Evolutionary conservation across 805 yeast genomes (phyloP), one percentile per base, ranked within the genome.

Genomic region (Candida montana): DNA sequence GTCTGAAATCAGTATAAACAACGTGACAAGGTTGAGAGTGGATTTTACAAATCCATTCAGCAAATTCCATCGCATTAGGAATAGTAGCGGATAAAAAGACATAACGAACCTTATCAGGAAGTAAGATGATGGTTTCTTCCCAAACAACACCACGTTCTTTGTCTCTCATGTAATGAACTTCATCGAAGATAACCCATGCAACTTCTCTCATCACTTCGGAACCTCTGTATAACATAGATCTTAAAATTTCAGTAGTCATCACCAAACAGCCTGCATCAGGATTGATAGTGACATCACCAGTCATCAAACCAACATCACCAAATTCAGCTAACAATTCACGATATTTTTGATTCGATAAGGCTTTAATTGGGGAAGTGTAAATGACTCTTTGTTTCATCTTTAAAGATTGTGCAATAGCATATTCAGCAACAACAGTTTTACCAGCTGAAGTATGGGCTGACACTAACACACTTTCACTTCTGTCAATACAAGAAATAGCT

Each of bases 361-460:
- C 96, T 58, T 88, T 88, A 51, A 88, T 88, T 17, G 99, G 99
- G 0, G 97, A 90, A 0, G 99, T 91, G 62, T 91, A 91, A 36
- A 91, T 93, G 5, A 96, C 88, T 60, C 51, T 93, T 89, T 98
- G 9, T 87, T 91, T 27, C 95, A 90, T 95, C 84, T 88, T 60
- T 85, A 91, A 55, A 88, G 74, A 49, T 79, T 77, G n/a, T 95
- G 98, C 96, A 62, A 91, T 93, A 5, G 98, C 97, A 59, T 91
- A 91, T 59, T 91, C 99, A 0, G 99, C 99, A 16, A 93, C 96
- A 8, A 91, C 99, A 0, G 99, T 91, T 57, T 91, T 91, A 65
- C 99, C 99, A 0, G 99, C 99, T 4, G 98, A 91, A 0, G 99
- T 91, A 62, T 91, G 99, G 0, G 99, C 99, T 27, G 97, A 89